Percentiles rank a stretch among this genome's conserved stretches.
Conservation (phyloP, 2,329 filamentous ascomycete genomes). For the Fusarium irregulare region DNA sequence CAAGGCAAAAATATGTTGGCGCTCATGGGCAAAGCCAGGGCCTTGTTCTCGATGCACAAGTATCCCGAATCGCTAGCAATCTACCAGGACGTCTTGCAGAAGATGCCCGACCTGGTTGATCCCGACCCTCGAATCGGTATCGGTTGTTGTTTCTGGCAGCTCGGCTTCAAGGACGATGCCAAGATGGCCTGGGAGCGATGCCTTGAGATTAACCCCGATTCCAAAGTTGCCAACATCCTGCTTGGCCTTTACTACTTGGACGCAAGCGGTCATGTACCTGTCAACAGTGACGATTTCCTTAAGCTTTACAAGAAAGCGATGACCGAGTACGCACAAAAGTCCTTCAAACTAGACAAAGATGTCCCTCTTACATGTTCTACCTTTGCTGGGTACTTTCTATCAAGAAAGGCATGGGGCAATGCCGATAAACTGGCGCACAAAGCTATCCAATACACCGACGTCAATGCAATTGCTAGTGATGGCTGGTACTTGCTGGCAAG, state of each 20-base stretch:
- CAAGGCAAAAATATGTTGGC: constrained; percentile 92
- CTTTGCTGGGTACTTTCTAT: constrained; percentile 90
- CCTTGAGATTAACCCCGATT: constrained; percentile 82
- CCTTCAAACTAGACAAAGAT: constrained; percentile 93
- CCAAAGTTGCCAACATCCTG: constrained; percentile 90
- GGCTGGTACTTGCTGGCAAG: constrained; percentile 95
- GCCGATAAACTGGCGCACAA: constrained; percentile 90
- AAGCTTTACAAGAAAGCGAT: constrained; percentile 91
- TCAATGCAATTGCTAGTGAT: constrained; percentile 96
- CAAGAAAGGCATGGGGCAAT: constrained; percentile 81
- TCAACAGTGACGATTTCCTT: constrained; percentile 86
- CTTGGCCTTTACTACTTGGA: constrained; percentile 92
- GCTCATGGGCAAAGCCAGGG: constrained; percentile 87
- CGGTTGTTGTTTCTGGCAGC: constrained; percentile 96
- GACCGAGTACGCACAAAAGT: constrained; percentile 91
- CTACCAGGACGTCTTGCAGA: constrained; percentile 88
- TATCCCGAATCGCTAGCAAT: constrained; percentile 83
- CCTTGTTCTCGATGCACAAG: constrained; percentile 86
- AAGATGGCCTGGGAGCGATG: constrained; percentile 90
- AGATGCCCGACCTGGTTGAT: constrained; percentile 88
- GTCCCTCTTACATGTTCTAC: constrained; percentile 89
- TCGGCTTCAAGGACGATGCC: constrained; percentile 93
- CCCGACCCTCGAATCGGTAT: constrained; percentile 97
- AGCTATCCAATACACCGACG: constrained; percentile 94
- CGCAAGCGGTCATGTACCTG: constrained; percentile 82